Evolutionary conservation across 495 filamentous ascomycete species (phyloP).

Genomic region (Amniculicola lignicola): DNA sequence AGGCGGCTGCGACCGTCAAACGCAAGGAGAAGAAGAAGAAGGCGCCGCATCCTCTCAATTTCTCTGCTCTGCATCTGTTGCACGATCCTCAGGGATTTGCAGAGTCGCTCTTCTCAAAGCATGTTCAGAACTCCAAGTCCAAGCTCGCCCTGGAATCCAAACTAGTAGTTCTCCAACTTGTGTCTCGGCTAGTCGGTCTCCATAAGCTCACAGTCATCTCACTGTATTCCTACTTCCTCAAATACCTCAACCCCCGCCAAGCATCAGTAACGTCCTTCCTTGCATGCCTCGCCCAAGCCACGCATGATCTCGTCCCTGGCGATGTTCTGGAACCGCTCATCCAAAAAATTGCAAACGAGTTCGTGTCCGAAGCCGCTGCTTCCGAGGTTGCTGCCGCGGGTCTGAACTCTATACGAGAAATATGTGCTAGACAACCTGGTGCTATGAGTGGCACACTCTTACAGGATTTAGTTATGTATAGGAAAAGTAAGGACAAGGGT

Average conservation of each 20-base stretch:
- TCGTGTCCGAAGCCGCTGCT: constrained; percentile 91
- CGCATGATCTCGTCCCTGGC: constrained; percentile 87
- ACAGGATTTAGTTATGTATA: constrained; percentile 95
- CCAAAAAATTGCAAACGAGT: constrained; percentile 96
- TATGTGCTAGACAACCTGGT: constrained; percentile 85
- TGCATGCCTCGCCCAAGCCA: constrained; percentile 85
- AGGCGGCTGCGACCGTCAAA: constrained; percentile 72
- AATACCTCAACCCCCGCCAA: constrained; percentile 83
- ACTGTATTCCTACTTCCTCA: constrained; percentile 83
- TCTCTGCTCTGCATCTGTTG: constrained; percentile 94
- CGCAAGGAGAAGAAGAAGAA: constrained; percentile 84
- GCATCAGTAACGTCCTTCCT: constrained; percentile 91
- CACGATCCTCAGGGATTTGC: constrained; percentile 96
- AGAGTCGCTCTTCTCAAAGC: constrained; percentile 84
- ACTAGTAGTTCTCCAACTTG: constrained; percentile 79
- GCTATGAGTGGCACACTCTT: constrained; percentile 93
- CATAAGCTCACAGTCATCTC: constrained; percentile 85
- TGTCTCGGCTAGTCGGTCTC: constrained; percentile 84
- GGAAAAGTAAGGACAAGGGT: constrained; percentile 96
- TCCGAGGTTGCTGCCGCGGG: constrained; percentile 88
- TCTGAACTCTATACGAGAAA: constrained; percentile 90
- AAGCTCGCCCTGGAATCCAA: constrained; percentile 90
- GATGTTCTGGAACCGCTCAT: constrained; percentile 89
- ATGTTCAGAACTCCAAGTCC: constrained; percentile 80
- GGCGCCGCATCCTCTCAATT: constrained; percentile 82